phyloP scores from a whole-genome alignment of 768 basidiomycete species.

The Phlebiopsis gigantea region DNA sequence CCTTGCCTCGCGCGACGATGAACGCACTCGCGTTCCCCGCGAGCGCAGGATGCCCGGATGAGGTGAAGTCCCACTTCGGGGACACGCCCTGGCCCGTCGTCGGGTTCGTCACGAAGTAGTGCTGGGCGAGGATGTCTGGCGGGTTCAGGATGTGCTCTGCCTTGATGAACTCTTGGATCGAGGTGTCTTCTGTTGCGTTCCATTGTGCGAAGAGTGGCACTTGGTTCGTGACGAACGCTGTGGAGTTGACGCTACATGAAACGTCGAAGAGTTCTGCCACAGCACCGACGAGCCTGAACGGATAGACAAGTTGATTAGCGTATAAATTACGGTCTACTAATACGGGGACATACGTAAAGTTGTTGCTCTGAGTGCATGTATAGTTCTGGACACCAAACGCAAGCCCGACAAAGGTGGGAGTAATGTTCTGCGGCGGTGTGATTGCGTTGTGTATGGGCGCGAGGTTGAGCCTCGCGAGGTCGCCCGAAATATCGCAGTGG shows the following conservation, averaged over 20 bases:
- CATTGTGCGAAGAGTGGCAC: slow-evolving; percentile 15
- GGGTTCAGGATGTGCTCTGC: slow-evolving; percentile 16
- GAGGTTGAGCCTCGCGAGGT: slow-evolving; percentile 18
- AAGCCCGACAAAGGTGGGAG: slow-evolving; percentile 37
- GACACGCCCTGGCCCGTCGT: slow-evolving; percentile 22
- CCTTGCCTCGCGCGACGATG: slow-evolving; percentile 22
- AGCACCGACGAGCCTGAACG: slow-evolving; percentile 37
- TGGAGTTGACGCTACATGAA: slow-evolving; percentile 21
- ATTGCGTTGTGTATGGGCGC: slow-evolving; percentile 29
- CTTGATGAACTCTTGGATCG: slow-evolving; percentile 20
- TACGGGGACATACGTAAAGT: slow-evolving; percentile 35
- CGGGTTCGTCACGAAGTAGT: slow-evolving; percentile 33
- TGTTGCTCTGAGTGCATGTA: slow-evolving; percentile 36
- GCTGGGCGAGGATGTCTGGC: slow-evolving; percentile 26
- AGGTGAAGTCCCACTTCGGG: slow-evolving; percentile 31
- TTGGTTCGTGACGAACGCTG: slow-evolving; percentile 17
- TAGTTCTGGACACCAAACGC: slow-evolving; percentile 52
- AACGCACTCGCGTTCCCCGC: slow-evolving; percentile 18
- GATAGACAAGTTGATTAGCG: not conserved
- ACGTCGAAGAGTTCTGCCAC: slow-evolving; percentile 30
- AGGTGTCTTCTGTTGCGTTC: slow-evolving; percentile 8
- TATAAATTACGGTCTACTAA: not conserved
- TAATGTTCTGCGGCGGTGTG: slow-evolving; percentile 29
- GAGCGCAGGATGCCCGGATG: slow-evolving; percentile 18
- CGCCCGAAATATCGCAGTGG: slow-evolving; percentile 21